Conservation (phyloP, 164 flowering plant species). For the Annona squamosa region DNA sequence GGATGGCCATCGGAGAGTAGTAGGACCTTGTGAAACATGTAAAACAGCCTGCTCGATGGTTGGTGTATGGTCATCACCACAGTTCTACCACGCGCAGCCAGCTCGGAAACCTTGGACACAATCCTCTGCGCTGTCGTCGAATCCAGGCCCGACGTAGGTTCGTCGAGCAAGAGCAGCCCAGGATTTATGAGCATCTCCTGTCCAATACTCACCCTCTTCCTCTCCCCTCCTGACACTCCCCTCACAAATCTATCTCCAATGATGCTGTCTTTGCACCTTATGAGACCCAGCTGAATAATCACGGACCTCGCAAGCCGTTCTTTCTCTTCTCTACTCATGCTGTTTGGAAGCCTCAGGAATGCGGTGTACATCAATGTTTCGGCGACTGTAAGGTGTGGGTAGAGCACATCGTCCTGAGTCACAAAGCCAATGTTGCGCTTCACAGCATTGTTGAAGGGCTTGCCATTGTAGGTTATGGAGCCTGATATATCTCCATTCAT, state of each 20-base stretch:
- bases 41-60: constrained; percentile 64
- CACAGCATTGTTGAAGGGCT: constrained; percentile 39
- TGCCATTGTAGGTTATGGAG: constrained; percentile 50
- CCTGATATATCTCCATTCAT: constrained; percentile 33
- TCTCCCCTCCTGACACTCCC: constrained; percentile 28
- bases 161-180: constrained; percentile 58
- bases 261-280: constrained; percentile 45
- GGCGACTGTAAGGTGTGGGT: constrained; percentile 56
- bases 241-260: constrained; percentile 22
- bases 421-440: constrained; percentile 68
- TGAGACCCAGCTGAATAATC: constrained; percentile 39
- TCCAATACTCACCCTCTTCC: constrained; percentile 42
- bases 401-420: constrained; percentile 65
- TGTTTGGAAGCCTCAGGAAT: constrained; percentile 54
- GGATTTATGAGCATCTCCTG: constrained; percentile 78
- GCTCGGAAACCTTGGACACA: constrained; percentile 46
- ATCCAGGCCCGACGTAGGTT: constrained; percentile 78
- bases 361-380: constrained; percentile 71
- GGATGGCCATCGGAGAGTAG: constrained; percentile 56
- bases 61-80: constrained; percentile 71
- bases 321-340: constrained; percentile 37
- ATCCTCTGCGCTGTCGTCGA: constrained; percentile 63
- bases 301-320: constrained; percentile 42
- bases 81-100: constrained; percentile 51
- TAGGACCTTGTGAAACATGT: constrained; percentile 72